Base-by-base conservation (phyloP, 345 rosid genomes). In the Dimocarpus longan region DNA sequence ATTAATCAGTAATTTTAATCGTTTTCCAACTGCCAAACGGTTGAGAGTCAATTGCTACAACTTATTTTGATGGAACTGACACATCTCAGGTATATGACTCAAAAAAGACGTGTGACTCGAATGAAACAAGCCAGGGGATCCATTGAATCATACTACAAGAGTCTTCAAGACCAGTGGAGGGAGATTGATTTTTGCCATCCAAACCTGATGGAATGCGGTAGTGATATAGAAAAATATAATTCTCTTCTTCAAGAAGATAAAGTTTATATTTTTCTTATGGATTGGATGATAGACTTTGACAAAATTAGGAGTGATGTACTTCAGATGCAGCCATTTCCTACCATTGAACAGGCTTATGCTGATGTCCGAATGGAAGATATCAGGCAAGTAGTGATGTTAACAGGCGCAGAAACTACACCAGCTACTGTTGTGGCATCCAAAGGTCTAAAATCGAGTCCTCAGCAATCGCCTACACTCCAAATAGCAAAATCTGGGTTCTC, bases 21-120 rank as follows among this genome's bases (percentile, higher is more conserved):
- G n/a, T 3, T 74, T 57, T 22, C 68, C 68, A 39, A 74, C 68
- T 0, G 32, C 37, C 9, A 57, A 74, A 16, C 1, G 0, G 6
- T 16, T 57, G 5, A 44, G 48, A 59, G 1, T 16, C 50, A 0
- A 22, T 22, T 74, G 77, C 68, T 24, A 74, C 40, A 2, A 60
- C 40, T 13, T 74, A 39, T 18, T 74, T 74, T 60, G 57, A 74
- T 37, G 50, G 68, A 6, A 60, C 16, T 11, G 77, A 62, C 43
- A 74, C 21, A 0, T 74, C 77, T 5, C 54, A 74, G 8, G 77
- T 74, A 1, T 74, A 60, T 62, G 77, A n/a, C 3, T 22, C n/a
- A 15, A 0, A 0, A 10, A 9, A n/a, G 69, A 5, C 1, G 8
- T 3, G 54, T 42, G 10, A 19, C 77, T 19, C 50, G 5, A n/a